phyloP scores from a whole-genome alignment of 129 eudicot species.

The Tanacetum coccineum region DNA sequence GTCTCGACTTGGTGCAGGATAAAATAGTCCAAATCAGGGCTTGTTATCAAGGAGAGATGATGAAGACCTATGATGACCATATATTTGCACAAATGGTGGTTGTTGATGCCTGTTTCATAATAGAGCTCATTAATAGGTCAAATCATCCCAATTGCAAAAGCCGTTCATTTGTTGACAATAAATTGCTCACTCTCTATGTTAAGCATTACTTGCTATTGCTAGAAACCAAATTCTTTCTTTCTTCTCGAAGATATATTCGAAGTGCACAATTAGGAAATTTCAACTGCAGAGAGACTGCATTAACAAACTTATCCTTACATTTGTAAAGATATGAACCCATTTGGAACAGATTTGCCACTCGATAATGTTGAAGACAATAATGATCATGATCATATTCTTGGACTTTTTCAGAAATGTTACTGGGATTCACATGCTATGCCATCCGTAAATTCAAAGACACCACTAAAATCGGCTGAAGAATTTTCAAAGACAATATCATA shows the following conservation, averaged over 20 bases:
- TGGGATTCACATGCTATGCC: background rate
- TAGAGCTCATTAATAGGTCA: conserved; percentile 4
- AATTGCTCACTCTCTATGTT: background rate
- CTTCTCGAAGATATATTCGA: conserved; percentile 26
- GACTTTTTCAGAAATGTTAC: conserved; percentile 9
- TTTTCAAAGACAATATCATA: background rate
- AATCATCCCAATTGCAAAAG: background rate
- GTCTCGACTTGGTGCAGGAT: conserved; percentile 1
- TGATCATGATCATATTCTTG: conserved; percentile 14
- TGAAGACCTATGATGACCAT: background rate
- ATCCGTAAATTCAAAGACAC: background rate
- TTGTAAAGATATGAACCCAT: conserved; percentile 6
- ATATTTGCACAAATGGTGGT: conserved; percentile 25
- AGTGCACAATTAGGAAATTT: background rate
- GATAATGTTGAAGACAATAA: background rate
- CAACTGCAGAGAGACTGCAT: conserved; percentile 2
- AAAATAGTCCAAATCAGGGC: background rate
- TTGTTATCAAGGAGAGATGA: background rate
- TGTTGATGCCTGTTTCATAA: conserved; percentile 26
- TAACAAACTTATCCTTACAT: background rate
- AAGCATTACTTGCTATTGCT: conserved; percentile 14
- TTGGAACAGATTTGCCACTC: background rate
- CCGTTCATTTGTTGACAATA: background rate
- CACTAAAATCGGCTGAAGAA: background rate
- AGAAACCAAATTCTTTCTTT: conserved; percentile 32